Base-by-base conservation (phyloP, 2,329 filamentous ascomycete genomes). In the Boeremia exigua region DNA sequence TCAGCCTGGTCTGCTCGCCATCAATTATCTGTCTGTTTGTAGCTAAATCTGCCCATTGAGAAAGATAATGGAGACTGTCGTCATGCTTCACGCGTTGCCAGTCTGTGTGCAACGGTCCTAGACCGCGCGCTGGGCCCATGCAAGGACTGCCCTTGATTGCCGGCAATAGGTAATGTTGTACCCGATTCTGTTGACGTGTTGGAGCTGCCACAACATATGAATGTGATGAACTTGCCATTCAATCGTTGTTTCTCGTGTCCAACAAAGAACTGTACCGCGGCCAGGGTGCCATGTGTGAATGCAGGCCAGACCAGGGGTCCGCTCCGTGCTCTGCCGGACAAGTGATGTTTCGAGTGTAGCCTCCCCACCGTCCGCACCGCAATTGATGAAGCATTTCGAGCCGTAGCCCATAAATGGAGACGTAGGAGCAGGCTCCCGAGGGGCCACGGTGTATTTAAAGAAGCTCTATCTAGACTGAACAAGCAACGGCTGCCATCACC, bases 251-350 rank as follows among this genome's bases (percentile, higher is more conserved):
- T 42, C 40, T 57, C 45, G 45, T 43, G 55, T 49, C 57, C 47
- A 17, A 59, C 56, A 60, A 55, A 53, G 56, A 62, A 38, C 48
- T 61, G 55, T 65, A 61, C 48, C 51, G 44, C 42, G 63, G 63
- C 71, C 47, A 52, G 71, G 72, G 70, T 74, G 72, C 72, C 73
- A 75, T 75, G 73, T 73, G 71, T 60, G 63, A 62, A 65, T 57
- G 61, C 61, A 52, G 55, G 54, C 47, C 40, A 45, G 51, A 48
- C 50, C 62, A 59, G 63, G 65, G 68, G 58, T 60, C 30, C 42
- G 42, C 53, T 59, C 55, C 47, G 47, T 47, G 42, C 33, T 52
- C 56, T 48, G 57, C 47, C 54, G 53, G 61, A 59, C 59, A 46
- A 45, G 56, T 57, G 39, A 56, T 39, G 38, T 50, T 33, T 62